Percentiles rank a stretch among this genome's conserved stretches.
Conservation (phyloP, 73 alveolate genomes). For the Symbiodinium pilosum region DNA sequence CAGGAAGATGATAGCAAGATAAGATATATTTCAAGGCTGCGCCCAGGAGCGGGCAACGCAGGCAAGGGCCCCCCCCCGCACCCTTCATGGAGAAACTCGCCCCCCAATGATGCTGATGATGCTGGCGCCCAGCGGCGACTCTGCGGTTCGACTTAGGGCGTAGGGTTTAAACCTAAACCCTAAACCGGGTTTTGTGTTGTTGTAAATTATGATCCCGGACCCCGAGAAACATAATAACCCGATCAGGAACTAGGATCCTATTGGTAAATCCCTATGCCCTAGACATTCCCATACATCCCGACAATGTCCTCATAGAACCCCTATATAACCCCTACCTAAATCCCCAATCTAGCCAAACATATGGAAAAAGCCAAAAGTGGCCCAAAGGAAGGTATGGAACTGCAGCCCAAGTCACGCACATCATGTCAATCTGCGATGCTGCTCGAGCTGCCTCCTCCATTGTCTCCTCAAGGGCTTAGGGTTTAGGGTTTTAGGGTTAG, state of each 20-base stretch:
- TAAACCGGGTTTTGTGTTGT: too few species aligned
- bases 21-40: too few species aligned
- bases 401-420: constrained; percentile 51
- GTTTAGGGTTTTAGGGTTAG: too few species aligned
- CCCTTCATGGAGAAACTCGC: too few species aligned
- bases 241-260: background rate
- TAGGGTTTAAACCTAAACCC: too few species aligned
- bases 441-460: constrained; percentile 60
- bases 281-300: background rate
- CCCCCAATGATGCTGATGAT: too few species aligned
- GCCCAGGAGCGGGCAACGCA: too few species aligned
- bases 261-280: background rate
- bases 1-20: too few species aligned
- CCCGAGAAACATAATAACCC: background rate
- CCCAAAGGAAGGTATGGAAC: background rate
- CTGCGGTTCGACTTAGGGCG: too few species aligned
- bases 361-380: background rate
- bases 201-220: background rate
- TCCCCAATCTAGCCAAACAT: background rate
- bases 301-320: background rate
- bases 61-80: too few species aligned
- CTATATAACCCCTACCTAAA: background rate
- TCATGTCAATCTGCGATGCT: constrained; percentile 32
- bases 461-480: constrained; percentile 31
- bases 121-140: too few species aligned